Percentiles rank a stretch among this genome's conserved stretches.
These are phyloP conservation scores for Cicer judaicum DNA, from an alignment of 306 rosid species.

Conservation along the genomic window DNA sequence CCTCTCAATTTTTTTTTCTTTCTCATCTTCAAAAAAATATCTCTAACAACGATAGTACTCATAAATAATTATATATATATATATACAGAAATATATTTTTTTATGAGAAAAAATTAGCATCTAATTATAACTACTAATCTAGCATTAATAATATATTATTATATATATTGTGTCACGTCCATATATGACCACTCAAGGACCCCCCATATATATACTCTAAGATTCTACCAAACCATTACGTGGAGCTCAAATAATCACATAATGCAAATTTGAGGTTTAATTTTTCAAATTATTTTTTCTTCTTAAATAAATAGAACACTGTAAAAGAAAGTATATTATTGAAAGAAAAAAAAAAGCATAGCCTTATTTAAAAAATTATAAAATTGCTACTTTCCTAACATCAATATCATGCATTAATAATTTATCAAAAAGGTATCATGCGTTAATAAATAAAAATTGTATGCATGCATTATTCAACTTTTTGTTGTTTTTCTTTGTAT, in stretches of 20 bases:
- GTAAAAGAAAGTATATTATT: neutral
- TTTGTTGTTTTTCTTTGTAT: conserved; percentile 27
- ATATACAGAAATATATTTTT: neutral
- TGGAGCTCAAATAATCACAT: conserved; percentile 42
- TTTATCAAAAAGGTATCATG: neutral
- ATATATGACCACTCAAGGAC: conserved; percentile 1
- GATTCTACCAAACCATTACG: conserved; percentile 41
- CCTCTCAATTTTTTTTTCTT: neutral
- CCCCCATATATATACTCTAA: neutral
- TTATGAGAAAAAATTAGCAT: neutral
- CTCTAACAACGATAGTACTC: neutral
- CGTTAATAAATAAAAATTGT: neutral
- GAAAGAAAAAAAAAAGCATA: neutral
- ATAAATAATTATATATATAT: neutral
- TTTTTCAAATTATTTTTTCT: neutral
- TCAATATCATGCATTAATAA: neutral
- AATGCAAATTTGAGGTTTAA: conserved; percentile 1
- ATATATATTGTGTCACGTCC: neutral
- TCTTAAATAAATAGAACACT: conserved; percentile 12
- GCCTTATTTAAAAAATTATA: conserved; percentile 3
- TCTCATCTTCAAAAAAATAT: neutral
- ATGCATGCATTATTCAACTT: conserved; percentile 34
- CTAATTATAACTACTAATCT: neutral
- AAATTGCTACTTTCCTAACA: neutral
- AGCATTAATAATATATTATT: neutral